Percentiles rank a stretch among this genome's conserved stretches.
Evolutionary conservation across 192 early-diverging fungal genomes (phyloP).

Genomic region (Backusella morwellensis): DNA sequence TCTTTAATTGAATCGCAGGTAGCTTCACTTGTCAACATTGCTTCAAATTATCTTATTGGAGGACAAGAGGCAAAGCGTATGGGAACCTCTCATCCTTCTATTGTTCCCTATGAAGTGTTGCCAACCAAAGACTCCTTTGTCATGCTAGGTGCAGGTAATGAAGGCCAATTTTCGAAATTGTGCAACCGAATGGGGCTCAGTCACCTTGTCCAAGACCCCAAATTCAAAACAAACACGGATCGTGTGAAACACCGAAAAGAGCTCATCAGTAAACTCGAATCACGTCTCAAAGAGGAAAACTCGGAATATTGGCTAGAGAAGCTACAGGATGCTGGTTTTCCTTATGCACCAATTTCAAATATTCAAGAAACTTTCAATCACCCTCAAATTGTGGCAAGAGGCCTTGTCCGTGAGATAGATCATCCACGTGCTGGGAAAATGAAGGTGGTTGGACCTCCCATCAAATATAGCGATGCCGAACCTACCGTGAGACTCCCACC

Average conservation of each 20-base stretch:
- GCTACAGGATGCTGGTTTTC: slow-evolving; percentile 69
- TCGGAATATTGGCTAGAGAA: slow-evolving; percentile 63
- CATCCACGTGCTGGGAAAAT: slow-evolving; percentile 82
- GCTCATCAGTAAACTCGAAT: slow-evolving; percentile 58
- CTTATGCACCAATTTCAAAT: slow-evolving; percentile 83
- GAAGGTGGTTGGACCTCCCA: slow-evolving; percentile 69
- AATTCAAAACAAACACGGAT: slow-evolving; percentile 68
- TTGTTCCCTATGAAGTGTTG: slow-evolving; percentile 92
- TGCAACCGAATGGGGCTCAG: slow-evolving; percentile 49
- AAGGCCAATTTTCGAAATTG: slow-evolving; percentile 76
- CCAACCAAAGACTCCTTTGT: slow-evolving; percentile 74
- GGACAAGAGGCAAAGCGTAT: slow-evolving; percentile 74
- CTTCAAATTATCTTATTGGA: slow-evolving; percentile 80
- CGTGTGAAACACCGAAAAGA: slow-evolving; percentile 73
- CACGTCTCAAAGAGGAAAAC: slow-evolving; percentile 41
- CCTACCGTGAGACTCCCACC: slow-evolving; percentile 74
- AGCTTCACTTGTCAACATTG: slow-evolving; percentile 88
- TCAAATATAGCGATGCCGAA: slow-evolving; percentile 70
- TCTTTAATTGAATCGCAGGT: slow-evolving; percentile 89
- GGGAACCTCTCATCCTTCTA: slow-evolving; percentile 88
- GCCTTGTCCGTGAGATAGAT: slow-evolving; percentile 76
- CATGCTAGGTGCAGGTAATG: slow-evolving; percentile 91
- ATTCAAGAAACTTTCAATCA: slow-evolving; percentile 79
- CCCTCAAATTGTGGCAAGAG: slow-evolving; percentile 64
- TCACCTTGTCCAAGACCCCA: slow-evolving; percentile 44